Evolutionary conservation across 2,329 filamentous ascomycete species (phyloP).

Genomic region (Aureobasidium sp.): DNA sequence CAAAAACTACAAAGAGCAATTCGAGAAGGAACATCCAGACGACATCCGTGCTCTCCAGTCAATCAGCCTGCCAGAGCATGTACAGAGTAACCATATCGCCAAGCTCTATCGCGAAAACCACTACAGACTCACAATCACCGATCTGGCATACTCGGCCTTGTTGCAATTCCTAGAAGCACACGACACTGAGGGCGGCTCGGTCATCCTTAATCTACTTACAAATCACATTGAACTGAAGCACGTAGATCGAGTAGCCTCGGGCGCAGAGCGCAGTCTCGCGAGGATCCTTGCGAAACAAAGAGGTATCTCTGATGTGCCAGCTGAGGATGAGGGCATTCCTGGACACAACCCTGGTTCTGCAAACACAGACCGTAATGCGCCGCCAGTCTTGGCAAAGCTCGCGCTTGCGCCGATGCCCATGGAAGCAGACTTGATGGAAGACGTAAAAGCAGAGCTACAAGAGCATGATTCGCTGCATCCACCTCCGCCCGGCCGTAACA

Average conservation of each 20-base stretch:
- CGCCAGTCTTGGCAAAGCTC: conserved; percentile 54
- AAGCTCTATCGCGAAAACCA: conserved; percentile 79
- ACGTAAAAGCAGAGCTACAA: conserved; percentile 79
- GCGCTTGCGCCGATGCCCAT: conserved; percentile 76
- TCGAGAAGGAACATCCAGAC: conserved; percentile 71
- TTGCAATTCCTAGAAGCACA: conserved; percentile 89
- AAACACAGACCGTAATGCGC: conserved; percentile 52
- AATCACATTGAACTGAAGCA: conserved; percentile 53
- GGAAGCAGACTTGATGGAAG: conserved; percentile 73
- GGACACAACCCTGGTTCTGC: conserved; percentile 60
- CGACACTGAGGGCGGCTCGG: conserved; percentile 67
- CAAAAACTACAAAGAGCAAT: conserved; percentile 58
- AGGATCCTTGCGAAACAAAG: conserved; percentile 51
- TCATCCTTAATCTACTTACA: conserved; percentile 68
- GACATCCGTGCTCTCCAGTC: conserved; percentile 70
- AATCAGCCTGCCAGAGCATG: conserved; percentile 69
- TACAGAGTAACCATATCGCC: conserved; percentile 67
- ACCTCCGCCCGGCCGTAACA: conserved; percentile 61
- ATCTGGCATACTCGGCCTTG: conserved; percentile 72
- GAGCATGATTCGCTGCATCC: conserved; percentile 77
- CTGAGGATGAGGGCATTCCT: conserved; percentile 62
- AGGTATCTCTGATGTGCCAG: conserved; percentile 51
- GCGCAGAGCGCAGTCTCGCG: conserved; percentile 54
- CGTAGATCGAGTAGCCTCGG: conserved; percentile 48
- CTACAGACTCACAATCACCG: conserved; percentile 84